Evolutionary conservation across 2,329 filamentous ascomycete species (phyloP), one percentile per base, ranked within the genome.

Genomic region (Gaeumannomyces tritici): DNA sequence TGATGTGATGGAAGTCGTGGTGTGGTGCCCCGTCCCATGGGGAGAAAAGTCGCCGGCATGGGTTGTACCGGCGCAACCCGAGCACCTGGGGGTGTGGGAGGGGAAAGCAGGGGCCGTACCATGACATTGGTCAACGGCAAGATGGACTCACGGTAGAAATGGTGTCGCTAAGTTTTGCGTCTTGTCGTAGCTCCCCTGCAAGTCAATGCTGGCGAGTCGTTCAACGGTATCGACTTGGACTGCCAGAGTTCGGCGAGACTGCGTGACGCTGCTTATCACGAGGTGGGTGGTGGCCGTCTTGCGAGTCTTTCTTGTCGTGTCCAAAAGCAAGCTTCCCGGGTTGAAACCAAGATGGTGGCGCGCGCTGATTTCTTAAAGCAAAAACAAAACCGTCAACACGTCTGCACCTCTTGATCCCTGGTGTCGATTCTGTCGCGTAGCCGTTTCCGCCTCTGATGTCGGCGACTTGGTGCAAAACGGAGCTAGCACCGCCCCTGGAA

Each of bases 21-120:
- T 61, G 54, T 11, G n/a, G n/a, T n/a, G n/a, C 60, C 60, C 54
- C 21, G 51, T 15, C 31, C 60, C 51, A 13, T 56, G 60, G 27
- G 4, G 8, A n/a, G 18, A 28, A 57, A 55, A 61, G 28, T 35
- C 24, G 29, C 47, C 60, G 59, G 60, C 60, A 58, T 21, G 60
- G 55, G 60, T 61, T 29, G 60, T 61, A 55, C 60, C 35, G 29
- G 60, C 60, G 35, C 51, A 42, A 61, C 60, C 51, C 42, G 18
- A 51, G 1, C 21, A 2, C n/a, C 42, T 51, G 42, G 42, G 42
- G 42, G 42, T 28, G 27, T 58, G 27, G 33, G 24, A 5, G 12
- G 55, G 24, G 55, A 27, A 18, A 21, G 56, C 26, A 58, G 42
- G 42, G 56, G 56, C 56, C 56, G 28, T 58, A 15, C 56, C 54